Conservation (phyloP, 208 protist genomes). For the Zelonia costaricensis region DNA sequence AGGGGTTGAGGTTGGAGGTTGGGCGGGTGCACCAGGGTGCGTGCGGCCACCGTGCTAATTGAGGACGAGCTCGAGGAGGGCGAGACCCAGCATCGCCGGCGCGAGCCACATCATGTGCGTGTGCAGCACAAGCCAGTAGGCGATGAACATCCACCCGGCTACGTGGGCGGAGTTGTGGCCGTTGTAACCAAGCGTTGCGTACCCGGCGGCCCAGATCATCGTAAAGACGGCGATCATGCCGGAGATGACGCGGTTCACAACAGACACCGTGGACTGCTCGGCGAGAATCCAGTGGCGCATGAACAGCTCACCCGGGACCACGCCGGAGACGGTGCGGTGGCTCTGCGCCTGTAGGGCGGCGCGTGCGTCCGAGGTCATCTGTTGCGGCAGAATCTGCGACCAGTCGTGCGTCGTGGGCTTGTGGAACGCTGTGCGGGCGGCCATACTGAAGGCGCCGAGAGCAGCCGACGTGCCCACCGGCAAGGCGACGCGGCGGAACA, state of each 20-base stretch:
- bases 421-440: conserved; percentile 58
- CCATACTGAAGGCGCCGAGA: conserved; percentile 21
- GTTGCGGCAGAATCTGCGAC: conserved; percentile 52
- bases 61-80: conserved; percentile 62
- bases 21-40: no score
- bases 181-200: conserved; percentile 88
- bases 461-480: conserved; percentile 28
- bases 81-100: conserved; percentile 40
- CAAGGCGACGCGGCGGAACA: conserved; percentile 59
- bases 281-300: conserved; percentile 92
- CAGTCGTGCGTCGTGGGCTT: conserved; percentile 81
- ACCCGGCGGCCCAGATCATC: conserved; percentile 83
- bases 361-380: conserved; percentile 56
- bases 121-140: conserved; percentile 84
- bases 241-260: conserved; percentile 86
- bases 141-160: conserved; percentile 82
- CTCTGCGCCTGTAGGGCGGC: conserved; percentile 50
- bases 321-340: conserved; percentile 73
- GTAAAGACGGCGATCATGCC: conserved; percentile 81
- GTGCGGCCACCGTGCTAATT: no score
- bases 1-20: no score
- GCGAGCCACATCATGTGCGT: conserved; percentile 75
- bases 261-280: conserved; percentile 88
- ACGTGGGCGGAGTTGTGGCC: conserved; percentile 79
- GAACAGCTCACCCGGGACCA: conserved; percentile 91